Conservation (phyloP, 495 filamentous ascomycete genomes). For the Penicillium nucicola region DNA sequence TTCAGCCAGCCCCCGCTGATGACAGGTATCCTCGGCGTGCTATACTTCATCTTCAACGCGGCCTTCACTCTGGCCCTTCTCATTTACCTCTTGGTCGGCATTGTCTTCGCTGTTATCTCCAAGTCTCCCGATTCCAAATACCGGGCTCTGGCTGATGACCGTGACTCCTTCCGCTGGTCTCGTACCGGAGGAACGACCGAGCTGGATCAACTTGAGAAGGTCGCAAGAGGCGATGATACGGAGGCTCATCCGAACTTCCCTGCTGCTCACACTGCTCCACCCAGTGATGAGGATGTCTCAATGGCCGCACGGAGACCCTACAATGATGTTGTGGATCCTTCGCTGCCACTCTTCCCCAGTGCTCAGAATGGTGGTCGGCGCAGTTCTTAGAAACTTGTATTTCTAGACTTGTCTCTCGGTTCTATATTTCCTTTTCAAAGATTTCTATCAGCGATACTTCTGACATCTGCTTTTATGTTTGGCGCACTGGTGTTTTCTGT, state of each 20-base stretch:
- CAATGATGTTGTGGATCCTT: constrained; percentile 46
- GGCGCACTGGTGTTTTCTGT: not conserved
- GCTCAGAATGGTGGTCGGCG: not conserved
- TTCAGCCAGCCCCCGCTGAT: constrained; percentile 81
- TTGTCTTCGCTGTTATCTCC: constrained; percentile 73
- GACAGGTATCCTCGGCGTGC: constrained; percentile 85
- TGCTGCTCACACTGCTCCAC: constrained; percentile 71
- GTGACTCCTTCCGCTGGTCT: constrained; percentile 95
- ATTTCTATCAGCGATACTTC: not conserved
- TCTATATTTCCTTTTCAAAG: not conserved
- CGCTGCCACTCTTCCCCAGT: constrained; percentile 55
- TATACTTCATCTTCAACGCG: constrained; percentile 91
- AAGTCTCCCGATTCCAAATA: constrained; percentile 96
- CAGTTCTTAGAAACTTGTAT: not conserved
- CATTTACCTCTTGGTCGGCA: constrained; percentile 81
- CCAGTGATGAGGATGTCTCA: constrained; percentile 40
- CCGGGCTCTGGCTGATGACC: constrained; percentile 90
- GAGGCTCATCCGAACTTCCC: constrained; percentile 66
- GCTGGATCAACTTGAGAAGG: constrained; percentile 86
- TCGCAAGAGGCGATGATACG: constrained; percentile 71
- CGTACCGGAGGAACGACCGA: constrained; percentile 76
- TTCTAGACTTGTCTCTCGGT: not conserved
- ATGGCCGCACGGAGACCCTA: constrained; percentile 22
- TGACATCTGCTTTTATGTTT: not conserved
- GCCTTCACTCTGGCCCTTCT: constrained; percentile 83